Percentiles rank a stretch among this genome's conserved stretches.
Conservation (phyloP, 2,329 filamentous ascomycete genomes). For the Tolypocladium tropicale region DNA sequence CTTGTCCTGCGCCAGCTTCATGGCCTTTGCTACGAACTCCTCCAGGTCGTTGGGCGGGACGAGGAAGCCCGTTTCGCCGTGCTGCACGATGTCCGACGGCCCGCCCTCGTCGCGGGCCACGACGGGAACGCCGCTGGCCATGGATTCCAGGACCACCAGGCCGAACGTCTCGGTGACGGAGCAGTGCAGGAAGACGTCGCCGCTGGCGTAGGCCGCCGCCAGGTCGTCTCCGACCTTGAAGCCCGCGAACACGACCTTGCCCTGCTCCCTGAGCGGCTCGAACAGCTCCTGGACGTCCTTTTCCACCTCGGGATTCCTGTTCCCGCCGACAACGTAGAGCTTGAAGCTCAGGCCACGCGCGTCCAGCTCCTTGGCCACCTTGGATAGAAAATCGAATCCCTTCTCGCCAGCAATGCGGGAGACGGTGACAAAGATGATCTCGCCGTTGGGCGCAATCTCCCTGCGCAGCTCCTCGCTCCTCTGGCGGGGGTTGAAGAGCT, state of each 20-base stretch:
- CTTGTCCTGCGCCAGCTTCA: slow-evolving; percentile 35
- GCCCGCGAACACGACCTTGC: slow-evolving; percentile 55
- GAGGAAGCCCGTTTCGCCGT: slow-evolving; percentile 51
- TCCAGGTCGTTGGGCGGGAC: slow-evolving; percentile 49
- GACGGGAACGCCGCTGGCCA: slow-evolving; percentile 61
- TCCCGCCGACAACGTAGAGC: slow-evolving; percentile 58
- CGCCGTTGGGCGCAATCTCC: slow-evolving; percentile 48
- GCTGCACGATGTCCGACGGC: slow-evolving; percentile 54
- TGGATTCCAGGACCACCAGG: slow-evolving; percentile 58
- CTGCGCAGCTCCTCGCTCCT: slow-evolving; percentile 41
- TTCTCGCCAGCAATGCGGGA: slow-evolving; percentile 61
- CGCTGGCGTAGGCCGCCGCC: slow-evolving; percentile 56
- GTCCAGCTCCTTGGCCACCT: slow-evolving; percentile 43
- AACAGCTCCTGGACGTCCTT: slow-evolving; percentile 52
- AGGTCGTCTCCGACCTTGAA: slow-evolving; percentile 51
- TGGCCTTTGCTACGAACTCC: slow-evolving; percentile 43
- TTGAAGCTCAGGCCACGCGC: slow-evolving; percentile 47
- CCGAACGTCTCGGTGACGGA: slow-evolving; percentile 65
- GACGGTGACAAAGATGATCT: slow-evolving; percentile 56
- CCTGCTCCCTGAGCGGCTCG: slow-evolving; percentile 30
- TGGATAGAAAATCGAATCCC: slow-evolving; percentile 57
- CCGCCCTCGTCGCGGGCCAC: slow-evolving; percentile 60
- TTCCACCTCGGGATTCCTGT: slow-evolving; percentile 53
- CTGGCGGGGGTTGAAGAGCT: slow-evolving; percentile 45
- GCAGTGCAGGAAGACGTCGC: slow-evolving; percentile 61